Evolutionary conservation across 805 yeast genomes (phyloP), one percentile per base, ranked within the genome.

Genomic region (Wickerhamiella australiensis): DNA sequence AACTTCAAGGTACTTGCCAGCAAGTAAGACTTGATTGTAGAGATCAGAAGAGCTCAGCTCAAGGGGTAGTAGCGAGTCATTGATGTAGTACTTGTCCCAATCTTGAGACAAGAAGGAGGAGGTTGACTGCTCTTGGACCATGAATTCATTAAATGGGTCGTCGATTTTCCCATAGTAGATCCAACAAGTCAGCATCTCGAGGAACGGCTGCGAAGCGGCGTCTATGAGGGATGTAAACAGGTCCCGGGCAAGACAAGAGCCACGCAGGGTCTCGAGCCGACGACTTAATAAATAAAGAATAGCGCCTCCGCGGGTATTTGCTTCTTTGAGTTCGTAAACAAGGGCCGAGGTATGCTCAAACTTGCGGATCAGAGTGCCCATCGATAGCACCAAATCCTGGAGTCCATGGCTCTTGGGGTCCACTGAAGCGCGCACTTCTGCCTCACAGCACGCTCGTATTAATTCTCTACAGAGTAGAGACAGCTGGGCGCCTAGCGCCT

Each of bases 1-100:
- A 2, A 90, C 80, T 58, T 85, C 84, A 50, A 87, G 67, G 57
- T 80, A 80, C 64, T 86, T 88, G 1, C 99, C 99, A 0, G 96
- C 85, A 46, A 79, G 68, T 21, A 90, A 67, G 0, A 90, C 72
- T 62, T 82, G 81, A 45, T 73, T 71, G 55, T 82, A 82, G 5
- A 79, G 61, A 1, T 71, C 74, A 22, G 67, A 68, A 35, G 70
- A 65, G 5, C 69, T 65, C 52, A 90, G 77, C 54, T 80, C 86
- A 49, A 74, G 72, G 3, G 90, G 78, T 33, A 87, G 59, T 5
- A 21, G 40, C 0, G 90, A 94, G 58, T 85, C 94, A 45, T 74
- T 74, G 15, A 87, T 71, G 5, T 83, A 74, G 61, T 76, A 92
- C 37, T 52, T 52, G 27, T 46, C 49, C 43, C 43, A 37, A 26